Evolutionary conservation across 805 yeast genomes (phyloP).

Genomic region (Yarrowia bubula): DNA sequence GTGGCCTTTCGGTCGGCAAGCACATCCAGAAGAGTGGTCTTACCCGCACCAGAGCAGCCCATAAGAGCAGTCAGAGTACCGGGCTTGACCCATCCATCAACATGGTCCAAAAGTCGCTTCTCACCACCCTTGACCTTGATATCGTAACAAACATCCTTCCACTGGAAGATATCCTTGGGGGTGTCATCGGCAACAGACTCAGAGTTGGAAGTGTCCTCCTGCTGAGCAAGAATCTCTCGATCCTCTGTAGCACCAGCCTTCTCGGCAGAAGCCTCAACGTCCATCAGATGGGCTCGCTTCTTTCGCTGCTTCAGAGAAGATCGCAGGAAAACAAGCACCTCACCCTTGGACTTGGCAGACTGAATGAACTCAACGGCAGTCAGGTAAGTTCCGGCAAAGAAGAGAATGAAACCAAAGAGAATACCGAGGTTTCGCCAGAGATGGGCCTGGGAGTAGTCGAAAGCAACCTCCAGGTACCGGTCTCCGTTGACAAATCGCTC

Average conservation of each 20-base stretch:
- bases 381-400: constrained; percentile 56
- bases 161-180: constrained; percentile 51
- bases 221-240: neutral
- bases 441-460: constrained; percentile 47
- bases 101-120: constrained; percentile 54
- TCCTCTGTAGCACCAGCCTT: neutral
- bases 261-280: neutral
- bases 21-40: constrained; percentile 71
- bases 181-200: neutral
- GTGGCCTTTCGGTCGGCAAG: constrained; percentile 68
- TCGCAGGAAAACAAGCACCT: constrained; percentile 53
- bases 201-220: neutral
- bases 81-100: constrained; percentile 82
- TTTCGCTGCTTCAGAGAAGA: constrained; percentile 2
- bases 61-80: constrained; percentile 76
- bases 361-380: constrained; percentile 48
- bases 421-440: constrained; percentile 70
- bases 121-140: constrained; percentile 16
- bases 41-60: constrained; percentile 83
- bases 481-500: constrained; percentile 51
- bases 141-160: constrained; percentile 46
- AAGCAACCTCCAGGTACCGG: constrained; percentile 47
- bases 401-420: constrained; percentile 51
- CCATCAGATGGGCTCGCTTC: constrained; percentile 2
- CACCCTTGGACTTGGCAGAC: constrained; percentile 50